Percentiles rank a stretch among this genome's conserved stretches.
phyloP scores from a whole-genome alignment of 257 asterid species.

The Solanum chiquidenum region DNA sequence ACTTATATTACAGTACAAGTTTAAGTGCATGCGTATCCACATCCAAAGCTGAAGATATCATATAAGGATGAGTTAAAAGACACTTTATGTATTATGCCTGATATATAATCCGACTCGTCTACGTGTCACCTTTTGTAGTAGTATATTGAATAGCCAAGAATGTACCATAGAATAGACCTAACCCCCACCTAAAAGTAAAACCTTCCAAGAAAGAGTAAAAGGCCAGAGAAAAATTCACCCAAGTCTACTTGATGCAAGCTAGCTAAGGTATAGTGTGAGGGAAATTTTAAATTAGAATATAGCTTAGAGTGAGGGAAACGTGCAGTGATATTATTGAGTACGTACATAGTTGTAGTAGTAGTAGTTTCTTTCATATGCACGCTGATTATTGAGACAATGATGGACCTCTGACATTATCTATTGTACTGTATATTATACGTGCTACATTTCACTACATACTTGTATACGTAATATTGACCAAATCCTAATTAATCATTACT shows the following conservation, averaged over 20 bases:
- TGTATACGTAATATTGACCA: not conserved
- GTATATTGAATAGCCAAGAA: not conserved
- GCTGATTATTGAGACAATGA: slow-evolving; percentile 69
- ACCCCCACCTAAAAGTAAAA: not conserved
- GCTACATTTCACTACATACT: not conserved
- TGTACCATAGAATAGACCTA: not conserved
- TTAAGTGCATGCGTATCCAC: fast-evolving
- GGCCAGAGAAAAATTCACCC: not conserved
- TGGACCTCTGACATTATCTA: slow-evolving; percentile 37
- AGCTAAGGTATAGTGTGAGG: not conserved
- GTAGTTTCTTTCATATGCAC: slow-evolving; percentile 7
- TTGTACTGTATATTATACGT: slow-evolving; percentile 3
- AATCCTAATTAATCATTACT: not conserved
- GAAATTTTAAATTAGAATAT: not conserved
- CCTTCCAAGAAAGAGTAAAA: not conserved
- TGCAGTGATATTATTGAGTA: not conserved
- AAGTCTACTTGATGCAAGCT: not conserved
- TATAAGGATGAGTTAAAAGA: too few relatives aligned
- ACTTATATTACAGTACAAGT: too few relatives aligned
- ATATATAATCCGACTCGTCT: not conserved
- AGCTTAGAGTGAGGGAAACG: not conserved
- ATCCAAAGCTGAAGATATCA: not conserved
- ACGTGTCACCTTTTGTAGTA: not conserved
- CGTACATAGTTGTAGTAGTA: not conserved
- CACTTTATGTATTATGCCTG: too few relatives aligned